A percentile compares a stretch with the other conserved stretches of the same genome.
Conservation (phyloP, 192 early-diverging fungal genomes). For the Dispira simplex region DNA sequence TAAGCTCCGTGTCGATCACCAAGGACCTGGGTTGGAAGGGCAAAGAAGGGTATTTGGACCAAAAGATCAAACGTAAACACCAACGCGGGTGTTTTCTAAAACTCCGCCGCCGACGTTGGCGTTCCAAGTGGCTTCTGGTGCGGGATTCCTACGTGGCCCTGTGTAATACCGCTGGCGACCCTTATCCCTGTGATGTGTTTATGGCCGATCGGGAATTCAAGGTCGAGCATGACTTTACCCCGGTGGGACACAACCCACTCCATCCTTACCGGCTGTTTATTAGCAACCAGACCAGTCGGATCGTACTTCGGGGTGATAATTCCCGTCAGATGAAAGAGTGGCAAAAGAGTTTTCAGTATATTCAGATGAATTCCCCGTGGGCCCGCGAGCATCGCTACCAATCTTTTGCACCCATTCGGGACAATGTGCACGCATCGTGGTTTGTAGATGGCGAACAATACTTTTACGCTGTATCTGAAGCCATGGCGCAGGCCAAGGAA, state of each 20-base stretch:
- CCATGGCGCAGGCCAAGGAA: conserved; percentile 47
- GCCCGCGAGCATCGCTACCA: conserved; percentile 43
- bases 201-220: conserved; percentile 30
- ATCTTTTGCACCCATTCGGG: conserved; percentile 60
- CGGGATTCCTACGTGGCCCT: conserved; percentile 50
- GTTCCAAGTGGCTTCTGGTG: conserved; percentile 51
- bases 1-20: conserved; percentile 52
- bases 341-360: conserved; percentile 38
- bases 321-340: conserved; percentile 52
- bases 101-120: conserved; percentile 34
- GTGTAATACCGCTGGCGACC: conserved; percentile 28
- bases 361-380: conserved; percentile 45
- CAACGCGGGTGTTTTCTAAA: conserved; percentile 22
- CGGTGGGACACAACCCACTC: conserved; percentile 26
- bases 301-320: conserved; percentile 52
- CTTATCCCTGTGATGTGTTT: conserved; percentile 30
- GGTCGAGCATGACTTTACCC: conserved; percentile 17
- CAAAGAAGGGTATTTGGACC: conserved; percentile 59
- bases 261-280: conserved; percentile 43
- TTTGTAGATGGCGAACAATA: conserved; percentile 68
- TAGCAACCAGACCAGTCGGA: conserved; percentile 37
- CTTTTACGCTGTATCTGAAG: conserved; percentile 56
- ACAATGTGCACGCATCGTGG: conserved; percentile 41
- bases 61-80: conserved; percentile 35
- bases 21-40: conserved; percentile 77